Evolutionary conservation across 169 alveolate genomes (phyloP), one percentile per base, ranked within the genome.

Genomic region (Plasmodium knowlesi): DNA sequence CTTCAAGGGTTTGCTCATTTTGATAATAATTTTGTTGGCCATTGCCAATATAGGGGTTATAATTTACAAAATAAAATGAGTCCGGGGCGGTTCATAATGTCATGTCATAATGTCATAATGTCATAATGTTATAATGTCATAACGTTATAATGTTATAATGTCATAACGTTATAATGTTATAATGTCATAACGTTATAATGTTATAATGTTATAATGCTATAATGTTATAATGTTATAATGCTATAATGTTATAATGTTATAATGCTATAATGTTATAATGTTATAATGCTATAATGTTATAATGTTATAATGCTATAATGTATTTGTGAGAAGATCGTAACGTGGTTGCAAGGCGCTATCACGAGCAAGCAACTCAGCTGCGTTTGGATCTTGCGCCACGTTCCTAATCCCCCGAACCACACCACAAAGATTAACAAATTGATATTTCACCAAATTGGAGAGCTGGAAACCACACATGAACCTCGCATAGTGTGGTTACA

Each of bases 11-110:
- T 22, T 88, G 12, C 50, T 88, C 41, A 76, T 88, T 78, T 5
- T 79, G 71, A 79, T 78, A 2, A 79, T 88, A 54, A 76, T 88
- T 57, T 37, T 88, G 9, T 25, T 88, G 82, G 89, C 73, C 16
- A 88, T 88, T 54, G 94, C 94, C 67, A 88, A 88, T 39, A 80
- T 88, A 43, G 94, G 94, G 22, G 89, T 88, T 39, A 76, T 88
- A 57, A 88, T 88, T 57, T 88, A 88, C 57, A 88, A 88, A 81
- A 57, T 88, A 1, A 88, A 70, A 46, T 84, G 61, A 73, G 61
- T 50, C 61, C 50, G 28, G 28, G 50, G 14, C 8, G 73, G 16
- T 8, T 9, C 46, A 39, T 1, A 32, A 39, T 0, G 46, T 2
- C n/a, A n/a, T 4, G 54, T 10, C 3, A 10, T 14, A 10, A 43